These are phyloP conservation scores for Penicillium malachiteum DNA, from an alignment of 495 filamentous ascomycete species.

Conservation along the genomic window DNA sequence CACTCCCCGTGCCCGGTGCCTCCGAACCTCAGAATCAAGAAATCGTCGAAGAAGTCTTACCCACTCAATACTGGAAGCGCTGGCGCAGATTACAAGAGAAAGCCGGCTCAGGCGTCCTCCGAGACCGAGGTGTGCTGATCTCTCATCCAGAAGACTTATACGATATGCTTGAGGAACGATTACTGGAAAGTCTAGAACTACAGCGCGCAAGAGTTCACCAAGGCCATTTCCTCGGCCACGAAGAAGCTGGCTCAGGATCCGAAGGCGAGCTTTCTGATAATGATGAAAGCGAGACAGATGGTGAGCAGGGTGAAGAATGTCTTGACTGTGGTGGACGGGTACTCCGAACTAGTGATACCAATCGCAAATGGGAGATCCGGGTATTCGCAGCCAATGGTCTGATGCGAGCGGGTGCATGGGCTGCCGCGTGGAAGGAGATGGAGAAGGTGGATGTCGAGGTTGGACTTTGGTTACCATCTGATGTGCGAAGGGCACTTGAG, in stretches of 20 bases:
- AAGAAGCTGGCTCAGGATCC: constrained; percentile 34
- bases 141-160: constrained; percentile 89
- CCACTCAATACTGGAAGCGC: constrained; percentile 60
- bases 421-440: constrained; percentile 94
- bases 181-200: constrained; percentile 85
- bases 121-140: constrained; percentile 78
- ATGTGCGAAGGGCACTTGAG: constrained; percentile 48
- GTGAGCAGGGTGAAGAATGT: constrained; percentile 53
- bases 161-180: constrained; percentile 84
- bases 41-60: constrained; percentile 57
- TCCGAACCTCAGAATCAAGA: constrained; percentile 42
- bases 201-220: constrained; percentile 70
- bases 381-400: constrained; percentile 93
- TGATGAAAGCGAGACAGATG: constrained; percentile 34
- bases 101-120: constrained; percentile 67
- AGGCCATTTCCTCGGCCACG: constrained; percentile 62
- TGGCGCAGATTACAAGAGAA: constrained; percentile 77
- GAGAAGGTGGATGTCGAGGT: constrained; percentile 94
- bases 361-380: constrained; percentile 75
- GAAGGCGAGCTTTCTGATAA: constrained; percentile 33
- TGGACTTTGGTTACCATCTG: constrained; percentile 64
- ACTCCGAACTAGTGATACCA: constrained; percentile 43
- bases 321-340: constrained; percentile 58
- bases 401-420: constrained; percentile 90
- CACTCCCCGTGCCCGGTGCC: constrained; percentile 61